Evolutionary conservation across 23 red algal genomes (phyloP).

Genomic region (Gracilaria domingensis): DNA sequence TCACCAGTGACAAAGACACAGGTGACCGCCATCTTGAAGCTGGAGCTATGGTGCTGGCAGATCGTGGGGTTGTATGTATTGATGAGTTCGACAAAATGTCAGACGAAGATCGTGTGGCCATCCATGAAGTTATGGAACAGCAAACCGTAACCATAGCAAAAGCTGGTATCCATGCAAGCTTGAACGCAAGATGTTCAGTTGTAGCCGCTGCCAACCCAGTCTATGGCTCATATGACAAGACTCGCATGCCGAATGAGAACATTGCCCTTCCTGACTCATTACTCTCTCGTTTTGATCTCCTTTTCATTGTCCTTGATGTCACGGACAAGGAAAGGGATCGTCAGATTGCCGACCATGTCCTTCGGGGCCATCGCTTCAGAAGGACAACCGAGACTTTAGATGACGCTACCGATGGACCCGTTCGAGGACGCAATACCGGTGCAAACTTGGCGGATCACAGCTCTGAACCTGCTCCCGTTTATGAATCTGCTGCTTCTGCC

Average conservation of each 20-base stretch:
- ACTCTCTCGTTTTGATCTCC: conserved; percentile 97
- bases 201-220: conserved; percentile 97
- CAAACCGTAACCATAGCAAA: conserved; percentile 99
- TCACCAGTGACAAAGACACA: conserved; percentile 95
- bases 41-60: conserved; percentile 98
- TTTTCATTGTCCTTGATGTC: conserved; percentile 96
- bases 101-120: conserved; percentile 98
- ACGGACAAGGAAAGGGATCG: conserved; percentile 85
- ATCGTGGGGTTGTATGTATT: conserved; percentile 99
- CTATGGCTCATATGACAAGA: conserved; percentile 96
- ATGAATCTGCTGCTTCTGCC: conserved; percentile 62
- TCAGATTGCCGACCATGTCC: conserved; percentile 91
- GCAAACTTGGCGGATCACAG: conserved; percentile 50
- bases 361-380: conserved; percentile 86
- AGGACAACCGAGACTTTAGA: conserved; percentile 50
- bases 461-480: conserved; percentile 60
- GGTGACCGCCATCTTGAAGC: conserved; percentile 97
- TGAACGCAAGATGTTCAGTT: conserved; percentile 99
- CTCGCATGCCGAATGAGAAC: conserved; percentile 92
- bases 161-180: conserved; percentile 97
- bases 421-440: conserved; percentile 35
- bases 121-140: conserved; percentile 99
- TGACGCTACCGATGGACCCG: conserved; percentile 41
- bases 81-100: conserved; percentile 99
- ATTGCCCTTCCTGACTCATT: conserved; percentile 98